Percentiles rank a stretch among this genome's conserved stretches.
Conservation (phyloP, 805 yeast genomes). For the Wickerhamomyces ciferrii region DNA sequence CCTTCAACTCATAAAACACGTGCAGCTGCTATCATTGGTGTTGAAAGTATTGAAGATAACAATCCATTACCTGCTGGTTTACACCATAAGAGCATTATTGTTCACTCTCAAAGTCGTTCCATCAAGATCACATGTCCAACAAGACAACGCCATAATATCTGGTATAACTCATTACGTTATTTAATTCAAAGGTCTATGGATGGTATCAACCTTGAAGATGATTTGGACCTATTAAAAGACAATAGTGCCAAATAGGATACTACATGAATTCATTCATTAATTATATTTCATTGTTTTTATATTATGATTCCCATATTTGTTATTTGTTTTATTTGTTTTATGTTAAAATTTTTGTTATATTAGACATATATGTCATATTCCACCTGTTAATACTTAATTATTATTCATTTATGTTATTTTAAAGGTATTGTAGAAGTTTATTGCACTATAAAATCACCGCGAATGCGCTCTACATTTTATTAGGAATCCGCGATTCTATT, state of each 20-base stretch:
- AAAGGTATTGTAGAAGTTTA: too few relatives aligned
- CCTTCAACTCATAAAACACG: slow-evolving; percentile 63
- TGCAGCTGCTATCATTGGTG: slow-evolving; percentile 75
- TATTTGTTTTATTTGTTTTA: background rate
- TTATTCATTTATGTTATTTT: background rate
- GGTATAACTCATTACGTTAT: slow-evolving; percentile 83
- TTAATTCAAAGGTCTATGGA: slow-evolving; percentile 61
- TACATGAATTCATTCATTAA: too few relatives aligned
- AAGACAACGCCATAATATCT: slow-evolving; percentile 80
- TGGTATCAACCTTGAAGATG: slow-evolving; percentile 43
- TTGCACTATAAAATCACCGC: too few relatives aligned
- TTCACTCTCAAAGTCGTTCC: slow-evolving; percentile 56
- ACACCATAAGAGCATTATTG: slow-evolving; percentile 76
- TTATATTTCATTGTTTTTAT: background rate
- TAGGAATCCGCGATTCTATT: background rate
- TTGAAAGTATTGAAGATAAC: slow-evolving; percentile 75
- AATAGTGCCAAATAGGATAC: background rate
- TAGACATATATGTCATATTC: background rate
- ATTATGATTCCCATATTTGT: too few relatives aligned
- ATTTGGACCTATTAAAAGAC: slow-evolving; percentile 10
- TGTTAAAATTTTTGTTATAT: background rate
- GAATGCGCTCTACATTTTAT: too few relatives aligned
- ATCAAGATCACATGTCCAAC: slow-evolving; percentile 85
- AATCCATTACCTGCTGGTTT: slow-evolving; percentile 89
- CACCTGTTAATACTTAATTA: background rate